Conservation (phyloP, 257 asterid species). For the Avicennia marina region DNA sequence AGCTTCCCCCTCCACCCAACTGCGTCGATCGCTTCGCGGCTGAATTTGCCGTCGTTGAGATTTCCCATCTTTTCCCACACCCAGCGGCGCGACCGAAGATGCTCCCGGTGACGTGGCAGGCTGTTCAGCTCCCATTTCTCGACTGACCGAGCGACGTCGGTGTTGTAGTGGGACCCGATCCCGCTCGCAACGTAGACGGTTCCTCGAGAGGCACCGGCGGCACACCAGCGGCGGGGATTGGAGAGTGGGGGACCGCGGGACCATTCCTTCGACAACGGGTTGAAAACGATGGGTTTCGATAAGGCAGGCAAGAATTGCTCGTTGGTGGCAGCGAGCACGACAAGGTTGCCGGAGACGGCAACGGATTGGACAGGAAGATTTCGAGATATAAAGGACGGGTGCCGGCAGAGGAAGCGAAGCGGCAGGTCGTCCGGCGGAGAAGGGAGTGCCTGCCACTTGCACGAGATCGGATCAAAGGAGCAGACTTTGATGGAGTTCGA, state of each 20-base stretch:
- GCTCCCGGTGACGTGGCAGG: not conserved
- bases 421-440: constrained; percentile 47
- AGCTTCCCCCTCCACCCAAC: constrained; percentile 76
- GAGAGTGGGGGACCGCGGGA: constrained; percentile 44
- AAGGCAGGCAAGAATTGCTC: constrained; percentile 63
- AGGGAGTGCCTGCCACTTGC: constrained; percentile 51
- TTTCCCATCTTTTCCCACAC: constrained; percentile 54
- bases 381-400: constrained; percentile 79
- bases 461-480: constrained; percentile 71
- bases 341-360: constrained; percentile 42
- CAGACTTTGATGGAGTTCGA: constrained; percentile 26
- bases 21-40: constrained; percentile 83
- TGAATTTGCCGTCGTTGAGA: constrained; percentile 56
- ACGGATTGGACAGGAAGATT: constrained; percentile 65
- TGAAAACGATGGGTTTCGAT: constrained; percentile 53
- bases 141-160: constrained; percentile 55
- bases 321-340: constrained; percentile 71
- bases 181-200: constrained; percentile 74
- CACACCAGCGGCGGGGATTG: constrained; percentile 85
- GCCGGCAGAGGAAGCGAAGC: constrained; percentile 47
- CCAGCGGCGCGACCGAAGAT: constrained; percentile 23
- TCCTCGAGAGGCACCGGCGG: constrained; percentile 39
- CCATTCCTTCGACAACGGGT: constrained; percentile 41
- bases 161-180: constrained; percentile 57
- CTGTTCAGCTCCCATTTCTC: constrained; percentile 54